Conservation (phyloP, 106 monocot genomes). For the Platanthera zijinensis region DNA sequence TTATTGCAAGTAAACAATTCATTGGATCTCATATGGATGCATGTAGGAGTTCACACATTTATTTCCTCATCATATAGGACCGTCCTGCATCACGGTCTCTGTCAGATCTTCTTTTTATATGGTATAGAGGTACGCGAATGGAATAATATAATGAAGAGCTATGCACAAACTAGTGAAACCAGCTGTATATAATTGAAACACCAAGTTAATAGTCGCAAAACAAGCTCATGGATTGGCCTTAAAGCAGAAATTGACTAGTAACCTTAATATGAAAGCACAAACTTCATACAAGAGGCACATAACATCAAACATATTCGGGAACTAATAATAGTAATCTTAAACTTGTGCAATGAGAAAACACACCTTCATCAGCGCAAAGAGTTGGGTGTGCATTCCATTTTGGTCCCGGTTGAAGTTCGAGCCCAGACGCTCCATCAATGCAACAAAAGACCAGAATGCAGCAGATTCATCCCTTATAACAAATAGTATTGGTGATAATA, state of each 20-base stretch:
- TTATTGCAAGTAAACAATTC: too few species aligned
- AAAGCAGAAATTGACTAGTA: not conserved
- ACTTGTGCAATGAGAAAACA: not conserved
- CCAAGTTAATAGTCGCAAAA: not conserved
- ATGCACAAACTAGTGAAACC: not conserved
- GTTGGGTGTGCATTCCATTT: constrained; percentile 54
- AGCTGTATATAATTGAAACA: not conserved
- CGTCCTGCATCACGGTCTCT: not conserved
- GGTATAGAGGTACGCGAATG: not conserved
- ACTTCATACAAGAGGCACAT: not conserved
- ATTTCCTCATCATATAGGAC: too few species aligned
- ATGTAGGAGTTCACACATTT: too few species aligned
- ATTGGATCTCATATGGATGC: too few species aligned
- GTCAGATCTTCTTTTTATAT: not conserved
- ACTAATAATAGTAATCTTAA: not conserved
- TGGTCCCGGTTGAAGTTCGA: constrained; percentile 58
- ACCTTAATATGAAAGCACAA: not conserved
- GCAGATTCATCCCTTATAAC: constrained; percentile 51
- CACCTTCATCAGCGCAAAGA: constrained; percentile 52
- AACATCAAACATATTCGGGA: not conserved
- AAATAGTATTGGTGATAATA: constrained; percentile 49
- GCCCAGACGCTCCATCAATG: constrained; percentile 47
- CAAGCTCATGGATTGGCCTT: not conserved
- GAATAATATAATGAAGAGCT: not conserved
- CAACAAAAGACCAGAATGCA: constrained; percentile 59